phyloP scores from a whole-genome alignment of 108 stramenopile species.

The Pseudonitzschia pungens region DNA sequence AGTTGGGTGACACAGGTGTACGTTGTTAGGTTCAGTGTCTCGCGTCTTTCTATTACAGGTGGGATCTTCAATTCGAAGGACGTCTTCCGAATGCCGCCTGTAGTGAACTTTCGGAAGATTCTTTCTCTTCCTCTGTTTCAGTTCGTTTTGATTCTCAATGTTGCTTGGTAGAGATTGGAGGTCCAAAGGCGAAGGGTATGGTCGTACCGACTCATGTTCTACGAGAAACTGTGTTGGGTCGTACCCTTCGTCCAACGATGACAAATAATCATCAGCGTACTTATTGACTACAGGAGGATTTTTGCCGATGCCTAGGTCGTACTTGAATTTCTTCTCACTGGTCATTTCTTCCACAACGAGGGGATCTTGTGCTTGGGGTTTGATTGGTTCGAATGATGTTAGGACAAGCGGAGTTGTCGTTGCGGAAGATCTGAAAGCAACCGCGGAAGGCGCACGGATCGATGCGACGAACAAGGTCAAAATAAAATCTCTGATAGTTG shows the following conservation, averaged over 20 bases:
- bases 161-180: neutral
- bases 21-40: neutral
- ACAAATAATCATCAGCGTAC: neutral
- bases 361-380: neutral
- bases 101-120: slow-evolving; percentile 16
- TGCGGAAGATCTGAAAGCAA: slow-evolving; percentile 1
- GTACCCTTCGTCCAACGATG: neutral
- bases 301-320: slow-evolving; percentile 24
- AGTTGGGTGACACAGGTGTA: neutral
- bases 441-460: neutral
- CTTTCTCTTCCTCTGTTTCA: neutral
- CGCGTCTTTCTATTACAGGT: neutral
- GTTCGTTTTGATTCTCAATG: neutral
- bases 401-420: neutral
- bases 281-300: slow-evolving; percentile 3
- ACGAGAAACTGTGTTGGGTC: slow-evolving; percentile 8
- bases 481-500: too few relatives aligned
- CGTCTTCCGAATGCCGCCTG: slow-evolving; percentile 3
- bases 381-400: neutral
- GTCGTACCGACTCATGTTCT: slow-evolving; percentile 10
- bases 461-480: neutral
- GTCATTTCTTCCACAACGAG: neutral
- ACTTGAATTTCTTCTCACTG: neutral
- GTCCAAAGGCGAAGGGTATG: slow-evolving; percentile 15
- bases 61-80: slow-evolving; percentile 13